Evolutionary conservation across 768 basidiomycete species (phyloP), one percentile per base, ranked within the genome.

Genomic region (Termitomyces sp.): DNA sequence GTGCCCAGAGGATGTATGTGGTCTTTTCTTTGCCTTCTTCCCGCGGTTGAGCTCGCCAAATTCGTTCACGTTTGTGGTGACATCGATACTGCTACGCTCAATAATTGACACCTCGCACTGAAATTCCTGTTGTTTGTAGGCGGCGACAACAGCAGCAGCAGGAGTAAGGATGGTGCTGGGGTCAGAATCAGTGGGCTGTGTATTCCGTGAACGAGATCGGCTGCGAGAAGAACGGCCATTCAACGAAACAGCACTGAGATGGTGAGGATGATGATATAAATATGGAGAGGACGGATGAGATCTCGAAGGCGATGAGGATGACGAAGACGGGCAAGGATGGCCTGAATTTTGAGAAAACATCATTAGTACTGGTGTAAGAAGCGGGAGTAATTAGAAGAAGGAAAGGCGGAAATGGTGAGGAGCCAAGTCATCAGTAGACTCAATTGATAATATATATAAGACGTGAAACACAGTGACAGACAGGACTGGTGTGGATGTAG

Each of bases 61-160:
- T 34, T n/a, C 34, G 1, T 4, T 31, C 8, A n/a, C 5, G 32
- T 14, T 36, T 7, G 36, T 11, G 36, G n/a, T 15, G 45, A 65
- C 0, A 20, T 52, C 51, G 20, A 52, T 36, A 37, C 32, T 34
- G 31, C 37, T 43, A 20, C 15, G 57, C 40, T 7, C 42, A 42
- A 15, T 48, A 17, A 36, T 52, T 43, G 11, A 15, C 59, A 57
- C 59, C 3, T 63, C 60, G 47, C 61, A 52, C 46, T 38, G 32
- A 2, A 73, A 66, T 54, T 76, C 74, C 56, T 79, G 81, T 50
- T 76, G 76, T 67, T 80, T 82, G 67, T 84, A 84, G 10, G 81
- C 80, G 40, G 76, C 76, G 3, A 72, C 79, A 40, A 83, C 77
- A 0, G 77, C 77, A 0, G 76, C 73, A 0, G 81, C 80, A 1